Evolutionary conservation across 805 yeast genomes (phyloP), one percentile per base, ranked within the genome.

Genomic region (Metschnikowia similis): DNA sequence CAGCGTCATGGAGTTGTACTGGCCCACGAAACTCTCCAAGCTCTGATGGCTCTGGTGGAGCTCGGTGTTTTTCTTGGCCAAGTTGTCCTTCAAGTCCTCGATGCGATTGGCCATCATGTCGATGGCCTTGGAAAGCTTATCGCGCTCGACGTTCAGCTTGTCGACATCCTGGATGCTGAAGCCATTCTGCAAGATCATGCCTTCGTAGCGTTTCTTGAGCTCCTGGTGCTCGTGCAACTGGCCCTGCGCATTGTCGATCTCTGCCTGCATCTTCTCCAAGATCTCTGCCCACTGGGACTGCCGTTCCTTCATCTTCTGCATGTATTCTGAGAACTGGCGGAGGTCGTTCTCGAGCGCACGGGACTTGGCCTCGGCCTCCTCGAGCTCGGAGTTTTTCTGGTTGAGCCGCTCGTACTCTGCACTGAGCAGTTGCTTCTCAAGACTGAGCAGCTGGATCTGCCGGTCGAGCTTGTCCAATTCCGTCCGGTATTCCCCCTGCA

Each of bases 301-400:
- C 52, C 88, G 74, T n/a, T 71, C 70, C 56, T 82, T 80, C 80
- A 87, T 83, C 7, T 81, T 74, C 40, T 81, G 81, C 47, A 87
- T 82, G 61, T 85, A 88, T n/a, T 82, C 84, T 57, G 80, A 77
- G 59, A 88, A 86, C 64, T 86, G 85, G 40, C 71, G 70, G 39
- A 85, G 72, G 64, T 89, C 96, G 53, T 80, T 80, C 55, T 84
- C 86, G 48, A 89, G 69, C 1, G 89, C 87, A 52, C 72, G 74
- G 5, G 81, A 61, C 61, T 84, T 83, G 26, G 50, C 53, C 49
- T 77, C 76, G 26, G 84, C 79, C 21, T 76, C 69, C 43, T 76
- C 77, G 34, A 83, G 68, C 16, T 72, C 67, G 26, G 76, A 74
- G 44, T 76, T 69, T 53, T 80, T 79, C 5, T 67, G 66, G 36